Percentiles rank a stretch among this genome's conserved stretches.
phyloP scores from a whole-genome alignment of 2,329 filamentous ascomycete genomes.

The Rutstroemia sp. region DNA sequence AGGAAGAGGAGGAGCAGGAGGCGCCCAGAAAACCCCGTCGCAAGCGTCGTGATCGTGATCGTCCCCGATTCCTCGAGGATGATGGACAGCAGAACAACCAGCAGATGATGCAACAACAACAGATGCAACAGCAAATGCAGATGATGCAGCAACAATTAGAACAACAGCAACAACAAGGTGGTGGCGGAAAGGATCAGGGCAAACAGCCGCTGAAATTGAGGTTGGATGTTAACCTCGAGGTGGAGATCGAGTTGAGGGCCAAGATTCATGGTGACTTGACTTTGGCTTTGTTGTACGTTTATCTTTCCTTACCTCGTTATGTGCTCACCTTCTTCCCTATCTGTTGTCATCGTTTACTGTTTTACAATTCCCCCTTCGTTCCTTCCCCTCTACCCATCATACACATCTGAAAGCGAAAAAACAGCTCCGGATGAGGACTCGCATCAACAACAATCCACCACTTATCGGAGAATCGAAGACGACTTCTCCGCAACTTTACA shows the following conservation, averaged over 20 bases:
- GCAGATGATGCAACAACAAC: slow-evolving; percentile 4
- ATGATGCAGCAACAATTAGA: slow-evolving; percentile 7
- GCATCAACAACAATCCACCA: background rate
- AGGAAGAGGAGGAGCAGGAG: background rate
- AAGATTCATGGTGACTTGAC: slow-evolving; percentile 78
- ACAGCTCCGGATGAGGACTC: too few species aligned
- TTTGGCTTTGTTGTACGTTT: slow-evolving; percentile 35
- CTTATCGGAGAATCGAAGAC: background rate
- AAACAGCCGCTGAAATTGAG: slow-evolving; percentile 60
- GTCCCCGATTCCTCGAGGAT: slow-evolving; percentile 8
- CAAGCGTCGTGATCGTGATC: slow-evolving; percentile 8
- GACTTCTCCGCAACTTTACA: slow-evolving; percentile 1
- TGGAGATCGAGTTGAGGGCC: slow-evolving; percentile 74
- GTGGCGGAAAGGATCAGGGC: slow-evolving; percentile 10
- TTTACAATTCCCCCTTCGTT: too few species aligned
- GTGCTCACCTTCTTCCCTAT: too few species aligned
- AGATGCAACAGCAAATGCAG: slow-evolving; percentile 8
- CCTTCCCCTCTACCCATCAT: too few species aligned
- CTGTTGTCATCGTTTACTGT: too few species aligned
- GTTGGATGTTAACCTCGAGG: slow-evolving; percentile 68
- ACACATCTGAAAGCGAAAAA: too few species aligned
- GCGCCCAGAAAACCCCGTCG: slow-evolving; percentile 4
- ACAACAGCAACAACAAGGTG: slow-evolving; percentile 1
- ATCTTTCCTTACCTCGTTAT: background rate
- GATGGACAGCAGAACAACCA: slow-evolving; percentile 4